Base-by-base conservation (phyloP, 2,329 filamentous ascomycete genomes). In the Fusarium sp. region DNA sequence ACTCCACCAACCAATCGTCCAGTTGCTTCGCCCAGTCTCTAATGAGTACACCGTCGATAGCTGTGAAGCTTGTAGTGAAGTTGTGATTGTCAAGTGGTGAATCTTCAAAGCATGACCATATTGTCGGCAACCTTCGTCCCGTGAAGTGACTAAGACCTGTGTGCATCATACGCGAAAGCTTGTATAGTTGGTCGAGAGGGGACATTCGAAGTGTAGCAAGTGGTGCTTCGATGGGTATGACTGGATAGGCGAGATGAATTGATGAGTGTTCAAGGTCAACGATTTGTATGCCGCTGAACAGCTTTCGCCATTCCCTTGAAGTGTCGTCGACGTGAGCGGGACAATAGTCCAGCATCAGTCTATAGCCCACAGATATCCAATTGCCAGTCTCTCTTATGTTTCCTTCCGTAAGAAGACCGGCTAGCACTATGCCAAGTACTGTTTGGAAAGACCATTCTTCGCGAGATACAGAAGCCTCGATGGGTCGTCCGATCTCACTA, bases 361-460 rank as follows among this genome's bases (percentile, higher is more conserved):
- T 54, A 3, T 64, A 64, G 1, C 61, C 61, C 14, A 64, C 25
- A 5, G 61, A 53, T 11, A 64, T 64, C 61, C 61, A 64, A n/a
- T 64, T 64, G 1, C 59, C 61, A 2, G 59, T 64, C 13, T 64
- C 61, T 2, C 61, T 46, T 0, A 64, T 57, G 1, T 64, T 64
- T 0, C 61, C 61, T 4, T 64, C 59, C 1, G 61, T 64, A 1
- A 64, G 4, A 4, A 64, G 41, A 0, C 61, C 61, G 3, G 61
- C 51, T 0, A 64, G 59, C 1, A 64, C 61, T 11, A 64, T 64
- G 1, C 59, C 59, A 2, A 64, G 37, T 1, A 64, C 61, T 10
- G 61, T 64, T 7, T 64, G 61, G 4, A 64, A 64, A 24, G 61
- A 51, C 59, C 59, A 64, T 20, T 64, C 59, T 11, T 64, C 61